These are phyloP conservation scores for Knoxia roxburghii DNA, from an alignment of 257 asterid genomes.

Conservation along the genomic window DNA sequence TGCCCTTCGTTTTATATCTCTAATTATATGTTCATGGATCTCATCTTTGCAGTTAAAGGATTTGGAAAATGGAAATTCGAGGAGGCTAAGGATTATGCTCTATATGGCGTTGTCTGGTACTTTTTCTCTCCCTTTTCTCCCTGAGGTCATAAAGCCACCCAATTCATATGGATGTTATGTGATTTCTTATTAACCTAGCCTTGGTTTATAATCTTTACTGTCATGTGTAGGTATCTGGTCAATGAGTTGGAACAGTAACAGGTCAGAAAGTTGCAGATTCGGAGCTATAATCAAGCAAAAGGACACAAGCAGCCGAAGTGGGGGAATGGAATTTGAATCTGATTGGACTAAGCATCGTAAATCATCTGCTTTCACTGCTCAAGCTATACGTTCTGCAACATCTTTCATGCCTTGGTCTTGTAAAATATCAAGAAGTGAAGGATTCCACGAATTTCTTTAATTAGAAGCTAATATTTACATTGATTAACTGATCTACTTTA, in stretches of 20 bases:
- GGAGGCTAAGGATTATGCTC: constrained; percentile 53
- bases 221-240: constrained; percentile 40
- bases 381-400: constrained; percentile 42
- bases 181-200: constrained; percentile 1
- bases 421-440: constrained; percentile 63
- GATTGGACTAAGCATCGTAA: constrained; percentile 45
- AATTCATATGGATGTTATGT: background rate
- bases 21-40: background rate
- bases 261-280: constrained; percentile 19
- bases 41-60: constrained; percentile 25
- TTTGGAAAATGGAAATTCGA: constrained; percentile 50
- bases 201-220: background rate
- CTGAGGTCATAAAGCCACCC: background rate
- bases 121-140: background rate
- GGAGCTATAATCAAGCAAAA: constrained; percentile 21
- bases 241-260: constrained; percentile 35
- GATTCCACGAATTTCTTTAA: constrained; percentile 58
- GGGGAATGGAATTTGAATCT: constrained; percentile 64
- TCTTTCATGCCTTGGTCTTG: constrained; percentile 72
- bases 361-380: constrained; percentile 44
- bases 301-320: constrained; percentile 21
- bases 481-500: constrained; percentile 9
- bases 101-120: constrained; percentile 67
- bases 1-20: constrained; percentile 7
- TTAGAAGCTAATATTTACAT: constrained; percentile 17